phyloP scores from a whole-genome alignment of 331 rosid species.

The Erythrophleum ivorense region DNA sequence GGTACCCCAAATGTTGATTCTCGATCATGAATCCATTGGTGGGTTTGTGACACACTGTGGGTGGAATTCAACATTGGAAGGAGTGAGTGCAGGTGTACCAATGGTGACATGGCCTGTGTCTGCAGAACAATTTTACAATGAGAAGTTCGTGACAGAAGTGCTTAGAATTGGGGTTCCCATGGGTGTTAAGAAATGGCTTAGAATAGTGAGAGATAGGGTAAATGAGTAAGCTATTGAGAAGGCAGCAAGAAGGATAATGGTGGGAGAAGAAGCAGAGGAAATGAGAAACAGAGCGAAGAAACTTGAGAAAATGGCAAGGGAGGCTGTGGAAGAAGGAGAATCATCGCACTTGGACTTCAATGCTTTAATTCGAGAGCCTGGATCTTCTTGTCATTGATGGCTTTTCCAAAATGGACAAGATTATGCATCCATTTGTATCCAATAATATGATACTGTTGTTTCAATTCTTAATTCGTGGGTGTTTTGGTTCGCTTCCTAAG shows the following conservation, averaged over 20 bases:
- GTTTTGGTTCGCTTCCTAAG: no score
- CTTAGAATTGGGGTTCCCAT: slow-evolving; percentile 58
- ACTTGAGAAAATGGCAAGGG: background rate
- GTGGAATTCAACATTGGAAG: slow-evolving; percentile 63
- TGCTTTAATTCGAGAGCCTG: background rate
- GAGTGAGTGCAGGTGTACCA: slow-evolving; percentile 50
- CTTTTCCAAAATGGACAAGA: background rate
- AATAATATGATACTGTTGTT: no score
- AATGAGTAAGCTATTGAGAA: slow-evolving; percentile 50
- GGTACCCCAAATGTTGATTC: slow-evolving; percentile 63
- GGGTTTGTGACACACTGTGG: slow-evolving; percentile 71
- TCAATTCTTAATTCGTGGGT: no score
- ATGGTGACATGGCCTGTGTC: slow-evolving; percentile 72
- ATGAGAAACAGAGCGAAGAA: background rate
- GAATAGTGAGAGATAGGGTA: slow-evolving; percentile 42
- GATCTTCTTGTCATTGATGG: slow-evolving; percentile 6
- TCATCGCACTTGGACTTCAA: background rate
- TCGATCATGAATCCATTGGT: slow-evolving; percentile 54
- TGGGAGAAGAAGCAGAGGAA: slow-evolving; percentile 56
- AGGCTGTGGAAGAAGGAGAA: slow-evolving; percentile 16
- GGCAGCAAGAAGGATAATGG: slow-evolving; percentile 53
- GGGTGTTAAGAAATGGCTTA: slow-evolving; percentile 53
- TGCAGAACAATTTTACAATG: slow-evolving; percentile 70
- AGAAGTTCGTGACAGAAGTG: slow-evolving; percentile 56
- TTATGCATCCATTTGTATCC: background rate